Base-by-base conservation (phyloP, 257 asterid genomes). In the Cinchona pubescens region DNA sequence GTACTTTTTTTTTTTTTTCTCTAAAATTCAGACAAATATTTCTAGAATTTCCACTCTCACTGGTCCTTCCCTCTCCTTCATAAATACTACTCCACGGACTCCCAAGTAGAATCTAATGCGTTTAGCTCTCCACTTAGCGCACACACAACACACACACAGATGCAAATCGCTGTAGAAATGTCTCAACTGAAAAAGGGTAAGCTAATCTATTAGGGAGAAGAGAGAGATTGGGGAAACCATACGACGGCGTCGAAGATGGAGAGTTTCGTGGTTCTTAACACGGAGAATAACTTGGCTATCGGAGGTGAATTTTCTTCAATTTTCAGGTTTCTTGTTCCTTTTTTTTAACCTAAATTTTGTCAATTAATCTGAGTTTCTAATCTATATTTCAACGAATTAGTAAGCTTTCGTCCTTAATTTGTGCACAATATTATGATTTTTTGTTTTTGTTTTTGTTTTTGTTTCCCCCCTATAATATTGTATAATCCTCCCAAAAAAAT, bases 221-320 rank as follows among this genome's bases (percentile, higher is more conserved):
- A 42, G 16, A 15, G 16, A 19, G 19, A n/a, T n/a, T n/a, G n/a
- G n/a, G 42, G 42, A 38, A 10, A 37, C 16, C 1, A 13, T 53
- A 23, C 40, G 21, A 27, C 65, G 37, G 9, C 62, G 77, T 40
- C 61, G 84, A 70, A 80, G 80, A 62, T 70, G 76, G 84, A 84
- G 67, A 73, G 75, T 61, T 66, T 79, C 63, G 59, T 29, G 69
- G 74, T 79, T 68, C 76, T 82, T 13, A 78, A 79, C 67, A 51
- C 85, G 64, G 82, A 76, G 80, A 81, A 79, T 69, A 80, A 42
- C 71, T 71, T 48, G 25, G 62, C 73, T 16, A 6, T 53, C 30
- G 80, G 76, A 82, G 90, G 94, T 89, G 67, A 73, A 12, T 21
- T n/a, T 67, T 79, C 16, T 58, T 77, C 27, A 63, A 12, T 40